Percentiles rank a stretch among this genome's conserved stretches.
Conservation (phyloP, 169 alveolate genomes). For the Amoebophrya sp. region DNA sequence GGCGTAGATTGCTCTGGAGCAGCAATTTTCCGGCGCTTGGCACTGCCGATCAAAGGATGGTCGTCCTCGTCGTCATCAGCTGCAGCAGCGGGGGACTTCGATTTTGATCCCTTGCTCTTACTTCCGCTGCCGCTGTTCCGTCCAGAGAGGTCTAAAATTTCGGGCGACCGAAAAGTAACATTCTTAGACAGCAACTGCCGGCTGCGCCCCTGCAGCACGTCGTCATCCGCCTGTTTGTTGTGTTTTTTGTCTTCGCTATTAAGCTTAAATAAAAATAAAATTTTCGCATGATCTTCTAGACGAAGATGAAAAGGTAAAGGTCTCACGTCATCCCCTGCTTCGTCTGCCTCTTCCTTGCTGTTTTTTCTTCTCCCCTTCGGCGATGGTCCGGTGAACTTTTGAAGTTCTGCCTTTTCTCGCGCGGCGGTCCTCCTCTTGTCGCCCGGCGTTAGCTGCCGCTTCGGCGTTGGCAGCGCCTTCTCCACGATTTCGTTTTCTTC, state of each 20-base stretch:
- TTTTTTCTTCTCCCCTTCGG: not conserved
- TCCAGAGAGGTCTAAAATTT: too few relatives aligned
- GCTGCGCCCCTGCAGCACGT: not conserved
- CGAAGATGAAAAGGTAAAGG: not conserved
- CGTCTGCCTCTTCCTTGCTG: not conserved
- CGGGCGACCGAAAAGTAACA: not conserved
- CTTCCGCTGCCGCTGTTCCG: too few relatives aligned
- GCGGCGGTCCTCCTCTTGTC: not conserved
- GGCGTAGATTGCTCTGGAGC: too few relatives aligned
- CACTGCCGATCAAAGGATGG: too few relatives aligned
- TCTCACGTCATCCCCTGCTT: not conserved
- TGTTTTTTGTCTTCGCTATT: not conserved
- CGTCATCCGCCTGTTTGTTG: not conserved
- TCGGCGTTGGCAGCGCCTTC: not conserved
- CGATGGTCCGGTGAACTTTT: not conserved
- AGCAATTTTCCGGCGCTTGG: too few relatives aligned
- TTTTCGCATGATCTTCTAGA: not conserved
- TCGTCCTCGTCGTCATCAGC: too few relatives aligned
- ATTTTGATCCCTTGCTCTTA: too few relatives aligned
- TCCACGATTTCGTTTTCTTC: not conserved
- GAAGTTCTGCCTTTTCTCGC: not conserved
- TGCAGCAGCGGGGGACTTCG: too few relatives aligned
- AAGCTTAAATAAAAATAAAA: not conserved
- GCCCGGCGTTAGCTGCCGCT: not conserved
- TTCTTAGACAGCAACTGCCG: not conserved